Base-by-base conservation (phyloP, 148 eudicot species). In the Vaccinium corymbosum region DNA sequence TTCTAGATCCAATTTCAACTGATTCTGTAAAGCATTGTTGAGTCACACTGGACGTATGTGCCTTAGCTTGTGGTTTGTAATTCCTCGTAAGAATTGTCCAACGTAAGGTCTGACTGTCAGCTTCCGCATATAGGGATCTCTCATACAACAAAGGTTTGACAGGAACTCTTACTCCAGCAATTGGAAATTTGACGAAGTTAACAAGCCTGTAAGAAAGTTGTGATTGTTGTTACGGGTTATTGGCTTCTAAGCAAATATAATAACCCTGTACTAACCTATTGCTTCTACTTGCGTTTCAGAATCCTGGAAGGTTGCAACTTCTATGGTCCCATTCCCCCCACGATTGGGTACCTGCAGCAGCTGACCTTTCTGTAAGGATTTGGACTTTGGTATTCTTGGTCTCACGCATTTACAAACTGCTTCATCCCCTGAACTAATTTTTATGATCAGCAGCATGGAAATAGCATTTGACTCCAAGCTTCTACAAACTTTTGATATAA, bases 251-350 rank as follows among this genome's bases (percentile, higher is more conserved):
- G 0, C 32, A 71, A 4, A 32, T 32, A 17, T 71, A 6, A 12
- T 32, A 27, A 71, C 14, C 68, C 74, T 29, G 13, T 29, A 29
- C 8, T 1, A 71, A 50, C n/a, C 27, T 61, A 35, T 12, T 86
- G 5, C 77, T 35, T 88, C 29, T 20, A n/a, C 32, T 66, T 76
- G 76, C 35, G 46, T 53, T 12, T 86, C 91, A 94, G 99, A 87
- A 86, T 88, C 79, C 87, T 96, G 49, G 88, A 89, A 76, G 98
- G 94, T 71, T 95, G 98, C 87, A 84, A 89, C 48, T 95, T 95
- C 85, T 84, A 27, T 80, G 98, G 98, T 74, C 73, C 51, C n/a
- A 87, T 95, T 90, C 98, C 98, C 72, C 83, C 82, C 82, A 83
- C 91, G 4, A 89, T 95, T 49, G 96, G 98, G 81, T 91, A 90